A percentile compares a stretch with the other conserved stretches of the same genome.
Evolutionary conservation across 75 land plant species (phyloP).

Genomic region (Adiantum capillusveneris): DNA sequence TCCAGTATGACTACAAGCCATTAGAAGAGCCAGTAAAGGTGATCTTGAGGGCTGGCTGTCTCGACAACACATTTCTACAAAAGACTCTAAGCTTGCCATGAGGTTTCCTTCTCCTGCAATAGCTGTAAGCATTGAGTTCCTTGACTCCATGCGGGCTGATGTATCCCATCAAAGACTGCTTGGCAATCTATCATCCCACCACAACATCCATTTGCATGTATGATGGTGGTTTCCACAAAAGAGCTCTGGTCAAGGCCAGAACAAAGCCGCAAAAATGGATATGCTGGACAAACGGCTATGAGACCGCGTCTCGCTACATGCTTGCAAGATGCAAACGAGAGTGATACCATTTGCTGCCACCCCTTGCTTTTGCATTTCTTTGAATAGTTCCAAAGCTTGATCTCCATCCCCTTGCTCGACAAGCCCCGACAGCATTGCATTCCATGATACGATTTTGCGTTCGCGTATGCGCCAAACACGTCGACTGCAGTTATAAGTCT

Average conservation of each 20-base stretch:
- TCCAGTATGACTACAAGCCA: conserved; percentile 4
- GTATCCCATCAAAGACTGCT: neutral
- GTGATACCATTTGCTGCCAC: neutral
- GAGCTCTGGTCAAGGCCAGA: neutral
- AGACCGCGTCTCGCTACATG: neutral
- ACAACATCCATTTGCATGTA: neutral
- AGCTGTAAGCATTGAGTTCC: neutral
- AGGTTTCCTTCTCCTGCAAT: neutral
- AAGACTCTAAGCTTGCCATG: neutral
- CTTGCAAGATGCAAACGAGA: neutral
- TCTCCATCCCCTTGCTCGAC: conserved; percentile 6
- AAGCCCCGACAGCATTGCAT: conserved; percentile 1
- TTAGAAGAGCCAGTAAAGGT: neutral
- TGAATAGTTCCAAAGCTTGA: neutral
- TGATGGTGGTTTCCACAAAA: neutral
- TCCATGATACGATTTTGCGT: conserved; percentile 1
- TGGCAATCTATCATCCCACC: neutral
- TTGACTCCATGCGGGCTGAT: neutral
- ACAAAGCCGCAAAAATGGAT: neutral
- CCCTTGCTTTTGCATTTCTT: conserved; percentile 4
- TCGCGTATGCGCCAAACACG: neutral
- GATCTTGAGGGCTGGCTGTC: neutral
- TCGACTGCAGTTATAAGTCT: neutral
- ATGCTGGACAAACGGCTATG: neutral
- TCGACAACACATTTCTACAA: neutral